A percentile compares a stretch with the other conserved stretches of the same genome.
Evolutionary conservation across 805 yeast species (phyloP).

Genomic region (Yarrowia deformans): DNA sequence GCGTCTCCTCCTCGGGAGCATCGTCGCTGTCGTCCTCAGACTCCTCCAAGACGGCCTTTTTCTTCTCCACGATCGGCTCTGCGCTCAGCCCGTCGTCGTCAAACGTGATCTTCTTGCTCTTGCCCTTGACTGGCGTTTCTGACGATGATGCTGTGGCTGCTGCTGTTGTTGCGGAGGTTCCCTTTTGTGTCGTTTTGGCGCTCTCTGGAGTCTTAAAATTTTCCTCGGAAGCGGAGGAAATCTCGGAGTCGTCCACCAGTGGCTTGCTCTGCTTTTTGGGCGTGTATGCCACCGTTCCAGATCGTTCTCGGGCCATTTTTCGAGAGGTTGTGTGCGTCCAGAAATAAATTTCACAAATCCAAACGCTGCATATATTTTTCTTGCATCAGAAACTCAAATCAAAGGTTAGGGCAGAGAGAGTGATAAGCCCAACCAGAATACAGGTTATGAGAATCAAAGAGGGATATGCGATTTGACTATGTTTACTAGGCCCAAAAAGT

Average conservation of each 20-base stretch:
- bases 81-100: constrained; percentile 14
- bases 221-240: neutral
- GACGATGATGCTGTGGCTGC: neutral
- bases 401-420: neutral
- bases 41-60: constrained; percentile 9
- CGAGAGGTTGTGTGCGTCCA: neutral
- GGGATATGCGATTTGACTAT: neutral
- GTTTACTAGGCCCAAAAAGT: no score
- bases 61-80: constrained; percentile 18
- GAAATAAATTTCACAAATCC: neutral
- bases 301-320: constrained; percentile 28
- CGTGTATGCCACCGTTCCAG: constrained; percentile 23
- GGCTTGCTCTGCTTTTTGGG: constrained; percentile 12
- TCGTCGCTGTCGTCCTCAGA: constrained; percentile 46
- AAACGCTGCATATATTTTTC: constrained; percentile 2
- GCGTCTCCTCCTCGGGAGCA: constrained; percentile 51
- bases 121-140: constrained; percentile 1
- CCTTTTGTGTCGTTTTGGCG: neutral
- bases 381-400: neutral
- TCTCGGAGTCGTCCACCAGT: neutral
- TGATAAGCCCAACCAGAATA: no score
- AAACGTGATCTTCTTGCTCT: constrained; percentile 22
- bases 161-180: no score
- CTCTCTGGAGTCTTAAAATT: constrained; percentile 11
- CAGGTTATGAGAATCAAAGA: neutral